Evolutionary conservation across 768 basidiomycete genomes (phyloP).

Genomic region (Russula compacta): DNA sequence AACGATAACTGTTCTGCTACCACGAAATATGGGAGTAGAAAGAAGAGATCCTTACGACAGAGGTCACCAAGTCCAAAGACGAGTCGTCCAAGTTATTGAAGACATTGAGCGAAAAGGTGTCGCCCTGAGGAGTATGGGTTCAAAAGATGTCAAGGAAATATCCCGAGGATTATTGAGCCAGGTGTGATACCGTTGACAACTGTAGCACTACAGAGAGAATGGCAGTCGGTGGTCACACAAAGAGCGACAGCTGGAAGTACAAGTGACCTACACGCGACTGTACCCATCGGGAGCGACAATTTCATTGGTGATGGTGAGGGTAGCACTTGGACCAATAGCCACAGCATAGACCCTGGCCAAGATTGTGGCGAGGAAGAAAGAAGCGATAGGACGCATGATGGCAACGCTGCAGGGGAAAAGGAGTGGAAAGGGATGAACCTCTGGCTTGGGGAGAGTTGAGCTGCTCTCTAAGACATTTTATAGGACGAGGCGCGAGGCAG

Average conservation of each 20-base stretch:
- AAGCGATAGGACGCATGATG: neutral
- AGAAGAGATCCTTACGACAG: conserved; percentile 30
- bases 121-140: conserved; percentile 29
- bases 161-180: conserved; percentile 33
- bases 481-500: neutral
- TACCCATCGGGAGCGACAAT: conserved; percentile 21
- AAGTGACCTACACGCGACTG: conserved; percentile 9
- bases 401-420: neutral
- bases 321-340: conserved; percentile 19
- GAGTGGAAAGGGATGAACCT: neutral
- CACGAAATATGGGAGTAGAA: neutral
- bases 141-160: neutral
- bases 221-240: neutral
- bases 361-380: neutral
- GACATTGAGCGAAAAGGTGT: conserved; percentile 35
- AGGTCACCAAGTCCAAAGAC: conserved; percentile 40
- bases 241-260: neutral
- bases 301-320: conserved; percentile 20
- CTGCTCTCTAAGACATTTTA: neutral
- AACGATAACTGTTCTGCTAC: too few species aligned
- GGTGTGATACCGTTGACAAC: conserved; percentile 39
- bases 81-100: conserved; percentile 34
- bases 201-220: conserved; percentile 26
- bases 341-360: conserved; percentile 4
- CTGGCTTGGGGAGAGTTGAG: neutral